phyloP scores from a whole-genome alignment of 1,284 basidiomycete genomes.

The Ceratobasidium sp. region DNA sequence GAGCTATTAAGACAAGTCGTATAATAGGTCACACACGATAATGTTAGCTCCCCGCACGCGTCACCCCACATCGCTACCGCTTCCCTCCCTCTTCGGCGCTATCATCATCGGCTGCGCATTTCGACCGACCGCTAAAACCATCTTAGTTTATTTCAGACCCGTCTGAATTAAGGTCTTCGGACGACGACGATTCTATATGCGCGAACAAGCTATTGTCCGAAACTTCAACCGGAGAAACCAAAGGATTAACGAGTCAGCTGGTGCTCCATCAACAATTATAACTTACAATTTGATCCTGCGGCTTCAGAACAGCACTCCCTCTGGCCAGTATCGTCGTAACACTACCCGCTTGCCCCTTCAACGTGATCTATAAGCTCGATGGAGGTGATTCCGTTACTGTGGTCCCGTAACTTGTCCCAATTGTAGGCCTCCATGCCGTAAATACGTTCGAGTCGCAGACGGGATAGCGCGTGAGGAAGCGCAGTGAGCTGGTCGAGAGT shows the following conservation, averaged over 20 bases:
- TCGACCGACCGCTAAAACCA: too few species aligned
- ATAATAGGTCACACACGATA: too few species aligned
- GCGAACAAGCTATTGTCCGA: slow-evolving; percentile 14
- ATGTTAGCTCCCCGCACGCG: too few species aligned
- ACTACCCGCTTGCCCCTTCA: not conserved
- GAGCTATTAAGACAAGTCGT: too few species aligned
- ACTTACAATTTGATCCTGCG: slow-evolving; percentile 6
- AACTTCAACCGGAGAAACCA: not conserved
- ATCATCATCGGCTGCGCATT: not conserved
- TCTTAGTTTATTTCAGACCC: slow-evolving; percentile 8
- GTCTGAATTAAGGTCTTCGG: slow-evolving; percentile 1
- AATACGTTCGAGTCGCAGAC: not conserved
- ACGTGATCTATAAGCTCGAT: not conserved
- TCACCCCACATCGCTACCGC: not conserved
- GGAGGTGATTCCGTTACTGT: too few species aligned
- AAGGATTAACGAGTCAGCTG: too few species aligned
- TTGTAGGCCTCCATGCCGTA: not conserved
- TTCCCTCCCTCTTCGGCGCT: not conserved
- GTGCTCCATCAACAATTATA: too few species aligned
- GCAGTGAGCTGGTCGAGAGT: not conserved
- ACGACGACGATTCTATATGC: not conserved
- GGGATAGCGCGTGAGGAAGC: not conserved
- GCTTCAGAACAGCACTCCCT: too few species aligned
- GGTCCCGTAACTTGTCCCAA: not conserved
- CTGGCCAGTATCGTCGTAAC: too few species aligned